Evolutionary conservation across 768 basidiomycete genomes (phyloP).

Genomic region (Xerocomellus amylosporus): DNA sequence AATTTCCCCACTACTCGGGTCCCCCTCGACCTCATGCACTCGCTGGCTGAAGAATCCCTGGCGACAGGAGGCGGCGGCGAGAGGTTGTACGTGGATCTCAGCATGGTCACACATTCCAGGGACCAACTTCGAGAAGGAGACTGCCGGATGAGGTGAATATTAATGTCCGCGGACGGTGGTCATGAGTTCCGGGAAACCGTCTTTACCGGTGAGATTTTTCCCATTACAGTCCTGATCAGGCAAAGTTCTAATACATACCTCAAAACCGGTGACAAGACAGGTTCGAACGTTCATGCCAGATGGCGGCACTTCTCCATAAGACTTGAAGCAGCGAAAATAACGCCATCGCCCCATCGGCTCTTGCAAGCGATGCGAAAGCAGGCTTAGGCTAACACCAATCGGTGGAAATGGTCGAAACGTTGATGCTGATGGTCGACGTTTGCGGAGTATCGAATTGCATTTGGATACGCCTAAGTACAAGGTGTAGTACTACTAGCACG

Average conservation of each 20-base stretch:
- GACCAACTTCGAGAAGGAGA: not conserved
- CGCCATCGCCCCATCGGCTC: not conserved
- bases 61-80: not conserved
- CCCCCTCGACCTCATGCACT: not conserved
- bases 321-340: constrained; percentile 3
- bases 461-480: not conserved
- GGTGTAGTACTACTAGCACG: not conserved
- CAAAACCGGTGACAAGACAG: not conserved
- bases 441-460: too few relatives aligned
- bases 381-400: not conserved
- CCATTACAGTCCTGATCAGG: not conserved
- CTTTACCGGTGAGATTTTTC: too few relatives aligned
- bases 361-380: not conserved
- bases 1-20: too few relatives aligned
- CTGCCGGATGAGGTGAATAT: not conserved
- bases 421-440: not conserved
- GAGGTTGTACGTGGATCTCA: not conserved
- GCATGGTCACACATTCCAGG: not conserved
- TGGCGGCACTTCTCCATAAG: not conserved
- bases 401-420: not conserved
- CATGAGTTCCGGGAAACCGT: not conserved
- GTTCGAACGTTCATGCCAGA: constrained; percentile 1
- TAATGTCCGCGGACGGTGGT: not conserved
- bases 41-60: not conserved
- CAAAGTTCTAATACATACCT: not conserved